Evolutionary conservation across 768 basidiomycete genomes (phyloP).

Genomic region (Tulasnella sp.): DNA sequence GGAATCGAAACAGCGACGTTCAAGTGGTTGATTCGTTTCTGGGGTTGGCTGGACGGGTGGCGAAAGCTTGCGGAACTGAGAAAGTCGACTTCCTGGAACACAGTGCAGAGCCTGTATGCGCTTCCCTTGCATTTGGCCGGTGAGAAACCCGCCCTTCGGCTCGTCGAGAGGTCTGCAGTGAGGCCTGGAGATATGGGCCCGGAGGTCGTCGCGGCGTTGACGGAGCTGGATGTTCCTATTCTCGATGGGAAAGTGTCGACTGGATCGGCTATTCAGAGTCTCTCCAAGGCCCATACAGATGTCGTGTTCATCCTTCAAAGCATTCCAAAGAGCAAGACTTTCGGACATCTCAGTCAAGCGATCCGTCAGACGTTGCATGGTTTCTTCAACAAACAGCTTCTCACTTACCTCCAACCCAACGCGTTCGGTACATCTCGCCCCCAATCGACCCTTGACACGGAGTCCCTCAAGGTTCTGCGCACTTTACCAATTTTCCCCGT

Average conservation of each 20-base stretch:
- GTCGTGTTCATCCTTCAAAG: neutral
- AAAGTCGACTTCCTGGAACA: neutral
- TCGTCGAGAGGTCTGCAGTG: neutral
- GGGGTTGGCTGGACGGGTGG: constrained; percentile 33
- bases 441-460: neutral
- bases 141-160: neutral
- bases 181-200: neutral
- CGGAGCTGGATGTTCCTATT: neutral
- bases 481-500: neutral
- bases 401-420: neutral
- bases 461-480: neutral
- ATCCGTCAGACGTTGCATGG: neutral
- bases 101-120: neutral
- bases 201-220: neutral
- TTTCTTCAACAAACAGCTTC: neutral
- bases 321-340: neutral
- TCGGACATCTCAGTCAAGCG: neutral
- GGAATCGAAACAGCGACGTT: constrained; percentile 17
- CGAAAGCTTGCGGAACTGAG: neutral
- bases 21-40: constrained; percentile 33
- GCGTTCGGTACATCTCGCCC: neutral
- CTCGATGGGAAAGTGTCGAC: neutral
- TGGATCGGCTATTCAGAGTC: neutral
- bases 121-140: neutral
- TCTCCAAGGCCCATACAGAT: neutral